Base-by-base conservation (phyloP, 352 stramenopile species). In the Phytopythium vexans region DNA sequence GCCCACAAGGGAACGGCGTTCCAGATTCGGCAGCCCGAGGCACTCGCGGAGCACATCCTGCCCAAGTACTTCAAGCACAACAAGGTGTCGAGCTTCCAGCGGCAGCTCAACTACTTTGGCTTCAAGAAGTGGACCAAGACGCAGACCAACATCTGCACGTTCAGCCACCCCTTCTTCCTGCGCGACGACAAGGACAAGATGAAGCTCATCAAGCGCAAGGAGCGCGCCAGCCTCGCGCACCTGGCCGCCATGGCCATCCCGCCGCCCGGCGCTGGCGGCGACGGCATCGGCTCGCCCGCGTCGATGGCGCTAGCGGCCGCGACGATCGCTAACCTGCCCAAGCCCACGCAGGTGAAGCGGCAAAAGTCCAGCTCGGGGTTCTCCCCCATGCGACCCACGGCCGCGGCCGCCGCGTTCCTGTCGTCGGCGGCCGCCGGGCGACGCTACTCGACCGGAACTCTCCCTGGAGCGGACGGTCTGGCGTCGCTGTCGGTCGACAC, bases 61-160 rank as follows among this genome's bases (percentile, higher is more conserved):
- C 77, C 81, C 16, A 77, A 74, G 35, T 92, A 89, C 51, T 89
- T 89, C 51, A 89, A 88, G 51, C 79, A 89, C 64, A 88, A 88
- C 66, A 89, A 89, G 59, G 77, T 89, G 0, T 86, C 79, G 46
- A 88, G 77, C 50, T 89, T 89, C 58, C 79, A 89, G 68, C 54
- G 79, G 14, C 79, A 89, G 60, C 58, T 89, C 39, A 89, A 89
- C 60, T 89, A 89, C 59, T 89, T 89, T 71, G 79, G 79, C 12
- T 89, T 89, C 46, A 89, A 89, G 47, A 90, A 90, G 54, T 88
- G 77, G 79, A 89, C 77, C 54, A 89, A 89, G 60, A 89, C 77
- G 11, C 77, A 89, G 64, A 88, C 79, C 15, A 82, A 79, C 41
- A 70, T 86, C 43, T 89, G 79, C 41, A 89, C 79, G 6, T 89